Conservation (phyloP, 1,284 basidiomycete species). For the Athelia psychrophila region DNA sequence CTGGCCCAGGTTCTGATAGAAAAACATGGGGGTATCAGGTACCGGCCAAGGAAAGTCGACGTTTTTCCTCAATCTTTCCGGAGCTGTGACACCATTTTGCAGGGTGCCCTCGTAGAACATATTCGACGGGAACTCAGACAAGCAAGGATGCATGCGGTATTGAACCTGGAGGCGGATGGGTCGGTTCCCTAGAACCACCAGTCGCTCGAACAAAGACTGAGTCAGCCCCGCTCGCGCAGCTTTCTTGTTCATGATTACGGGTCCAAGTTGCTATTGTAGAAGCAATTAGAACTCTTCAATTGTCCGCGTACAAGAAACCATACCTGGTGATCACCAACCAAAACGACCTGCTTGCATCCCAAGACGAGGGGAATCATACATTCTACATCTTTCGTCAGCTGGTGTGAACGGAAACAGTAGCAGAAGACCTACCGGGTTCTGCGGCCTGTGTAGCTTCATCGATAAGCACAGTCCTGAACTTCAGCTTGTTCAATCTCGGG, state of each 20-base stretch:
- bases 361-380: slow-evolving; percentile 99
- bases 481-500: slow-evolving; percentile 92
- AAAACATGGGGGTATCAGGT: slow-evolving; percentile 99
- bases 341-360: slow-evolving; percentile 97
- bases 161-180: slow-evolving; percentile 99
- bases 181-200: slow-evolving; percentile 92
- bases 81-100: slow-evolving; percentile 99
- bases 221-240: slow-evolving; percentile 96
- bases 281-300: slow-evolving; percentile 4
- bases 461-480: slow-evolving; percentile 97
- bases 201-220: slow-evolving; percentile 96
- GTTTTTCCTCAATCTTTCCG: slow-evolving; percentile 94
- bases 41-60: slow-evolving; percentile 99
- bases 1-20: slow-evolving; percentile 98
- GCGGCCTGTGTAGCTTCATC: slow-evolving; percentile 99
- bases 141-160: slow-evolving; percentile 99
- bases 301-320: slow-evolving; percentile 9
- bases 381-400: slow-evolving; percentile 47
- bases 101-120: slow-evolving; percentile 99
- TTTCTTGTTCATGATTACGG: slow-evolving; percentile 99
- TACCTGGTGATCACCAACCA: slow-evolving; percentile 95
- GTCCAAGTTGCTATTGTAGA: slow-evolving; percentile 80
- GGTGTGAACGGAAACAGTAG: slow-evolving; percentile 11
- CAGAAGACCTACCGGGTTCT: slow-evolving; percentile 76
- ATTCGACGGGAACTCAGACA: slow-evolving; percentile 99